A percentile compares a stretch with the other conserved stretches of the same genome.
Conservation (phyloP, 306 rosid genomes). For the Malus asiatica region DNA sequence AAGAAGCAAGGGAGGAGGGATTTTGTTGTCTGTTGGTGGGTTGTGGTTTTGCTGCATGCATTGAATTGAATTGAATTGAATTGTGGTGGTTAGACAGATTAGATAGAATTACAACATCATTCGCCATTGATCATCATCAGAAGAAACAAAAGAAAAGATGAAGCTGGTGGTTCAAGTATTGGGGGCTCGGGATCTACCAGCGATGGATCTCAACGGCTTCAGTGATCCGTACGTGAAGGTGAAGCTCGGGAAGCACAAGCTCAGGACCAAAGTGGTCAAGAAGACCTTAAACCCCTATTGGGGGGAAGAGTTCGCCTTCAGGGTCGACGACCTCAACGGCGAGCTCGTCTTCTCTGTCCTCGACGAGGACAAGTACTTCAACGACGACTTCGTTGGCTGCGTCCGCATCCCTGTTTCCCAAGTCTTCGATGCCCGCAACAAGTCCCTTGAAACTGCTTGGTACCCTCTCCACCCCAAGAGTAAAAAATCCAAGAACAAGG, state of each 20-base stretch:
- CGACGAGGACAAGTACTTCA: constrained; percentile 81
- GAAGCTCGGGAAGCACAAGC: constrained; percentile 75
- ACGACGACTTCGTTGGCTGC: constrained; percentile 64
- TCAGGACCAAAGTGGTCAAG: constrained; percentile 67
- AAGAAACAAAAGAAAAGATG: constrained; percentile 25
- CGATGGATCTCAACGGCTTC: constrained; percentile 50
- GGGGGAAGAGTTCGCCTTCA: constrained; percentile 71
- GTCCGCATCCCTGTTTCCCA: constrained; percentile 51
- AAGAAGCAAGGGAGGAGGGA: not conserved
- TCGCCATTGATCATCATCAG: not conserved
- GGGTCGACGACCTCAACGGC: constrained; percentile 72
- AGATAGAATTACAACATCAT: not conserved
- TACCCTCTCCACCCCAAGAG: constrained; percentile 63
- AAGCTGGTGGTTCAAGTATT: constrained; percentile 70
- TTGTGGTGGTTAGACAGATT: not conserved
- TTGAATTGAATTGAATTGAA: not conserved
- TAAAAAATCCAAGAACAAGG: constrained; percentile 60
- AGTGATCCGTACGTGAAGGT: constrained; percentile 71
- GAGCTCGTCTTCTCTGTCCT: constrained; percentile 53
- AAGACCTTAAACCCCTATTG: constrained; percentile 66
- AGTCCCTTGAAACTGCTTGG: constrained; percentile 66
- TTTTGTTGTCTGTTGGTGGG: not conserved
- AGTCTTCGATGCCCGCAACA: constrained; percentile 54
- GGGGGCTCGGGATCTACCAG: constrained; percentile 66
- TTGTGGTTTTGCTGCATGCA: not conserved